These are phyloP conservation scores for Pittosporum tobira DNA, from an alignment of 129 eudicot genomes.

Conservation along the genomic window DNA sequence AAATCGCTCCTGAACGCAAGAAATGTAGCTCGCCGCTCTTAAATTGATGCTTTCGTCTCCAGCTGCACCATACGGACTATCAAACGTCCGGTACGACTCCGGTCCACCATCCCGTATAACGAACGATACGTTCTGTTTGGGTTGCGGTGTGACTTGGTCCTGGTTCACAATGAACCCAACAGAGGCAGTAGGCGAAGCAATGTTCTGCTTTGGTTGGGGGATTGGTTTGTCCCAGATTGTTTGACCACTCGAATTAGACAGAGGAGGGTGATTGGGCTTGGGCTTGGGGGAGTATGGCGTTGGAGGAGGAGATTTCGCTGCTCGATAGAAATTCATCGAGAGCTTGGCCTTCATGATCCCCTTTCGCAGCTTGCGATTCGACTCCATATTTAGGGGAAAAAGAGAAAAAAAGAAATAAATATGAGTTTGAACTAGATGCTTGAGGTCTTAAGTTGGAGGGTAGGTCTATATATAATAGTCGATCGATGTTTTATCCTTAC, in stretches of 20 bases:
- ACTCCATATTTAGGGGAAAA: constrained; percentile 47
- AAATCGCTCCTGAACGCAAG: constrained; percentile 69
- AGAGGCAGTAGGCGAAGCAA: constrained; percentile 17
- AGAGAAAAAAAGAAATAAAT: too few relatives aligned
- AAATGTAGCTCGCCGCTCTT: constrained; percentile 58
- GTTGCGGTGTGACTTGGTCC: constrained; percentile 36
- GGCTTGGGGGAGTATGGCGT: constrained; percentile 19
- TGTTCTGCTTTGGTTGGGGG: constrained; percentile 19
- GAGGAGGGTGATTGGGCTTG: constrained; percentile 3
- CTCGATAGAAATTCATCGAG: constrained; percentile 31
- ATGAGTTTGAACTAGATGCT: not conserved
- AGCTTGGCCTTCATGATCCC: constrained; percentile 51
- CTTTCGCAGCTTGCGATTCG: constrained; percentile 42
- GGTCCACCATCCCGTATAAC: constrained; percentile 19
- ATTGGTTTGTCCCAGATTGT: constrained; percentile 1
- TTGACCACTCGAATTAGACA: constrained; percentile 2
- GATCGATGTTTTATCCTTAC: too few relatives aligned
- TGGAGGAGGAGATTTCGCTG: constrained; percentile 31
- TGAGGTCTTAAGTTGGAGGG: not conserved
- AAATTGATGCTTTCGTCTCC: constrained; percentile 58
- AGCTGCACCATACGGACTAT: constrained; percentile 35
- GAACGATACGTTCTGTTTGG: constrained; percentile 44
- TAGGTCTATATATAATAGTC: not conserved
- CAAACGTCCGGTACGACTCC: constrained; percentile 27
- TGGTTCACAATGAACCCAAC: constrained; percentile 44